Evolutionary conservation across 305 asterid genomes (phyloP).

Genomic region (Stenogyne calaminthoides): DNA sequence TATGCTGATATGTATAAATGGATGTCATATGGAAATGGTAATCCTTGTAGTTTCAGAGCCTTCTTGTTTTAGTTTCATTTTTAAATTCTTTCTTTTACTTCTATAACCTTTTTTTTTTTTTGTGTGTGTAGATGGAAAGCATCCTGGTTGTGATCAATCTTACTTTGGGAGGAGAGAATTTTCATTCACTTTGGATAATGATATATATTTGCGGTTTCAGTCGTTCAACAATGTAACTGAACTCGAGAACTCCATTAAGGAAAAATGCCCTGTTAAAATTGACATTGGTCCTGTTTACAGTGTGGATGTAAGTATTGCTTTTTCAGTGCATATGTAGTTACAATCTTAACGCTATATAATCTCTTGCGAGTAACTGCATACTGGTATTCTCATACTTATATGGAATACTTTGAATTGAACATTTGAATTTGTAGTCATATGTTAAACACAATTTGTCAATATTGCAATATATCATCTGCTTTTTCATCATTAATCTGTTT

Average conservation of each 20-base stretch:
- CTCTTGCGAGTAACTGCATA: neutral
- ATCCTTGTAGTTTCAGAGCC: constrained; percentile 27
- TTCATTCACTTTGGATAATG: constrained; percentile 89
- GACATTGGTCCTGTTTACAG: constrained; percentile 94
- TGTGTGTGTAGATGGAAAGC: constrained; percentile 85
- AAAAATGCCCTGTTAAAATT: constrained; percentile 86
- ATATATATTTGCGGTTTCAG: constrained; percentile 70
- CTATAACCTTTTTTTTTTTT: neutral
- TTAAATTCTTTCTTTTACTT: neutral
- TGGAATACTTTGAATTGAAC: neutral
- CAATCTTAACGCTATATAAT: constrained; percentile 7
- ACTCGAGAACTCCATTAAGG: constrained; percentile 73
- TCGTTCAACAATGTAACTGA: constrained; percentile 64
- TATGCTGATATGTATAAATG: constrained; percentile 78
- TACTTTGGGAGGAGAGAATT: constrained; percentile 89
- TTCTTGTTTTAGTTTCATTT: constrained; percentile 14
- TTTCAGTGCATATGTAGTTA: neutral
- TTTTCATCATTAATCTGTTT: constrained; percentile 20
- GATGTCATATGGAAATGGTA: constrained; percentile 97
- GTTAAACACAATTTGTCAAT: constrained; percentile 14
- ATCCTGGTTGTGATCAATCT: constrained; percentile 95
- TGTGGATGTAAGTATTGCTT: constrained; percentile 71
- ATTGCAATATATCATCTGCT: neutral
- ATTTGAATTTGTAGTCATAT: neutral
- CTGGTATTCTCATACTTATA: neutral